These are phyloP conservation scores for Phaeosphaeriaceae sp. DNA, from an alignment of 2,329 filamentous ascomycete genomes.

Conservation along the genomic window DNA sequence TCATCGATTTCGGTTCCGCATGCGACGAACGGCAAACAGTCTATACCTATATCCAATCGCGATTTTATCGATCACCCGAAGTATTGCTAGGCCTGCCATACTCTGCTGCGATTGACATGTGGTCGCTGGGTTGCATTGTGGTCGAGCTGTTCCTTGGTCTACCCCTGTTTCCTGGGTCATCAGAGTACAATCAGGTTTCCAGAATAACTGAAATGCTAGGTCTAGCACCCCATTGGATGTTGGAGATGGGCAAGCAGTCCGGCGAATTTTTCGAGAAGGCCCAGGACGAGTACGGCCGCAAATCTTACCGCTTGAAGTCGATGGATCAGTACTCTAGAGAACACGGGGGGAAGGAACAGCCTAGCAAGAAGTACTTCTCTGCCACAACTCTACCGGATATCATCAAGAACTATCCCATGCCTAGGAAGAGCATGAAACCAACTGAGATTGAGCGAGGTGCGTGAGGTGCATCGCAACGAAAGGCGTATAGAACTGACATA, in stretches of 20 bases:
- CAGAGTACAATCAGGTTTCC: slow-evolving; percentile 98
- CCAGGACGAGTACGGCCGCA: slow-evolving; percentile 88
- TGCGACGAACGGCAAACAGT: slow-evolving; percentile 98
- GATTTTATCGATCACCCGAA: slow-evolving; percentile 97
- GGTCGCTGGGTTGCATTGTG: slow-evolving; percentile 97
- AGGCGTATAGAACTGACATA: slow-evolving; percentile 18
- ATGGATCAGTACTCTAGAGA: slow-evolving; percentile 98
- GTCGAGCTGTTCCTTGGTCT: slow-evolving; percentile 96
- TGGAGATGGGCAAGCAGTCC: slow-evolving; percentile 97
- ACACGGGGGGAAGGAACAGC: slow-evolving; percentile 95
- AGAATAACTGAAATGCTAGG: slow-evolving; percentile 98
- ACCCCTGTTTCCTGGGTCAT: slow-evolving; percentile 93
- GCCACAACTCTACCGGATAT: slow-evolving; percentile 94
- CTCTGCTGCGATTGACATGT: slow-evolving; percentile 99
- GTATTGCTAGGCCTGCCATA: slow-evolving; percentile 95
- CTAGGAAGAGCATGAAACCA: slow-evolving; percentile 98
- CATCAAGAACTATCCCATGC: slow-evolving; percentile 97
- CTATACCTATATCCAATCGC: slow-evolving; percentile 98
- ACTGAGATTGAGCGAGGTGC: slow-evolving; percentile 93
- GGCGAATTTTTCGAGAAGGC: slow-evolving; percentile 96
- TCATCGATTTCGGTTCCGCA: slow-evolving; percentile 98
- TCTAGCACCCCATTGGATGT: slow-evolving; percentile 96
- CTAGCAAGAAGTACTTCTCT: slow-evolving; percentile 99
- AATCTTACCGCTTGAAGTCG: slow-evolving; percentile 89
- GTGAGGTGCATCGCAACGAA: slow-evolving; percentile 24